These are phyloP conservation scores for Powellomyces hirtus DNA, from an alignment of 192 early-diverging fungal species.

Conservation along the genomic window DNA sequence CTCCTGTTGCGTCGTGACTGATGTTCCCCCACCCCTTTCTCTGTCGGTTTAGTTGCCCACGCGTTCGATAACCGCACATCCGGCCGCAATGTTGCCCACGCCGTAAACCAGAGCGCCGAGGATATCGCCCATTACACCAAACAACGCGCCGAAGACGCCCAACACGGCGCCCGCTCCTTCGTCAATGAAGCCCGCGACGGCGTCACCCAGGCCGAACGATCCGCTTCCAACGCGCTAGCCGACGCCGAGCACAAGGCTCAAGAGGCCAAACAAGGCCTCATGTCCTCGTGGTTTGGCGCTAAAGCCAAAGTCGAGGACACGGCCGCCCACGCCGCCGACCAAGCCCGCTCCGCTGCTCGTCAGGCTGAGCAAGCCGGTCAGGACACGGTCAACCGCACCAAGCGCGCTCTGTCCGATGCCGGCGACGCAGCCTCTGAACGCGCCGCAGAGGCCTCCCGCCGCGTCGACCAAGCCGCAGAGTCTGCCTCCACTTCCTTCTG, in stretches of 20 bases:
- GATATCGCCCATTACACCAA: conserved; percentile 20
- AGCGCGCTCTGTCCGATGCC: neutral
- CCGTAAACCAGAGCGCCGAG: conserved; percentile 11
- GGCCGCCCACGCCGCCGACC: neutral
- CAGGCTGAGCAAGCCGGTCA: neutral
- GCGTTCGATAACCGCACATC: conserved; percentile 6
- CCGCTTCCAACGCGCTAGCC: neutral
- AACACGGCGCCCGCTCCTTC: neutral
- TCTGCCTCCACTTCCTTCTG: neutral
- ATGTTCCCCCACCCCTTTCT: neutral
- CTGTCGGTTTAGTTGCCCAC: neutral
- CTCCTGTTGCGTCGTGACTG: neutral
- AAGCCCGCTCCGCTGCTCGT: no score
- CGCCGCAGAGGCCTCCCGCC: conserved; percentile 6
- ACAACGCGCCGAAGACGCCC: conserved; percentile 16
- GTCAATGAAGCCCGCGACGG: neutral
- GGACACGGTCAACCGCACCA: neutral
- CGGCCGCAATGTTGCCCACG: conserved; percentile 14
- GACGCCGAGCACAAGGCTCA: neutral
- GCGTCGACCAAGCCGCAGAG: conserved; percentile 1
- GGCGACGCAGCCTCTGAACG: neutral
- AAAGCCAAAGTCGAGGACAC: conserved; percentile 3
- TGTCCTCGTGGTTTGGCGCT: conserved; percentile 3
- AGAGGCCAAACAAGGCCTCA: conserved; percentile 4
- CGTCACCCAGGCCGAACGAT: neutral